Conservation (phyloP, 139 green algal species). For the Closterium sp. region DNA sequence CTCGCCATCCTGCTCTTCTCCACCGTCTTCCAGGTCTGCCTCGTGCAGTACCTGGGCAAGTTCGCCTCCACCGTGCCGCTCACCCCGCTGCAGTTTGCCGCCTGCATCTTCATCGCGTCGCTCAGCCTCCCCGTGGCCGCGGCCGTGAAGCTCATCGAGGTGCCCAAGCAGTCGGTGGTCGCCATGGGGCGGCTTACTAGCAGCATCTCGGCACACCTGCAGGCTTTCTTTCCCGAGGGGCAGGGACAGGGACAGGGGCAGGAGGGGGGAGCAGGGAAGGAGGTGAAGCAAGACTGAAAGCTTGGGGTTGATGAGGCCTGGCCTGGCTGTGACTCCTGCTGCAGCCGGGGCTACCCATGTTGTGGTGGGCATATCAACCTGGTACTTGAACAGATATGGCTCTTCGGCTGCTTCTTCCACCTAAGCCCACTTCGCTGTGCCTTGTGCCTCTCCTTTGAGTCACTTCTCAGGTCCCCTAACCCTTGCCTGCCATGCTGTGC, state of each 20-base stretch:
- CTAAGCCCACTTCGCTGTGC: neutral
- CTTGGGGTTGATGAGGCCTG: neutral
- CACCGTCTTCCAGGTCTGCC: slow-evolving; percentile 22
- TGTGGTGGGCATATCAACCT: neutral
- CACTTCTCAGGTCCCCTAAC: neutral
- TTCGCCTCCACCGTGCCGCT: slow-evolving; percentile 28
- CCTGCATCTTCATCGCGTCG: slow-evolving; percentile 7
- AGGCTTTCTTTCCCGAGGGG: neutral
- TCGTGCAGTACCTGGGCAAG: slow-evolving; percentile 37
- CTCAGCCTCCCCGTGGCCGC: slow-evolving; percentile 15
- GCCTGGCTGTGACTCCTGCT: neutral
- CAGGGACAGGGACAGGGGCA: neutral
- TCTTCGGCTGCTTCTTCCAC: too few relatives aligned
- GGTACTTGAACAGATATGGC: neutral
- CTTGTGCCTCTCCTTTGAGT: neutral
- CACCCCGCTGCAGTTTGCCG: neutral
- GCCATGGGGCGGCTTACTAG: neutral
- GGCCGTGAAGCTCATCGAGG: slow-evolving; percentile 17
- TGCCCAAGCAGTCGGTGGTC: neutral
- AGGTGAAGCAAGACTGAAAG: neutral
- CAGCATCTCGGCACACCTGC: neutral
- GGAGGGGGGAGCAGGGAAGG: neutral
- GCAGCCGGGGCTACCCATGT: too few relatives aligned
- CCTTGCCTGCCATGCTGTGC: neutral
- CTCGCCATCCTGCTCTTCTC: slow-evolving; percentile 34